Conservation (phyloP, 225 moss, liverwort and hornwort species). For the Pseudoscleropodium purum region DNA sequence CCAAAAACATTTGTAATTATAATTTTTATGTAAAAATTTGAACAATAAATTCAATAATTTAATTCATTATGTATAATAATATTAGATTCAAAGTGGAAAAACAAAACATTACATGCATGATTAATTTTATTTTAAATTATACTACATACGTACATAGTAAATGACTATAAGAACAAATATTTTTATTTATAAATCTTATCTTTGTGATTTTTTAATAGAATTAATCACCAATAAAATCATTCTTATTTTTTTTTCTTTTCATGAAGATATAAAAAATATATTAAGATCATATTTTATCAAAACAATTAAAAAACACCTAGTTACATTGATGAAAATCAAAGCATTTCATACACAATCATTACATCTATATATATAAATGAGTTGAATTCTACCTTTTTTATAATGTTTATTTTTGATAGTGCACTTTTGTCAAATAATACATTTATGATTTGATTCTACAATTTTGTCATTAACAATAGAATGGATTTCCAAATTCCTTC, state of each 20-base stretch:
- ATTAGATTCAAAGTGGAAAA: not conserved
- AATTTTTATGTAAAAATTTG: not conserved
- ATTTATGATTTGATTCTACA: too few species aligned
- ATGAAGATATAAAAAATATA: not conserved
- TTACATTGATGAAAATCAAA: not conserved
- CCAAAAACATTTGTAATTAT: not conserved
- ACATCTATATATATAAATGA: not conserved
- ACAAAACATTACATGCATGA: not conserved
- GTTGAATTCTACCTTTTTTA: not conserved
- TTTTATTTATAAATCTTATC: not conserved
- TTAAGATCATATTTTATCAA: too few species aligned
- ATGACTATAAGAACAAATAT: rapidly evolving
- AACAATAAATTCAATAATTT: too few species aligned
- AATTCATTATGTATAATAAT: too few species aligned
- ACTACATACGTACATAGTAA: too few species aligned
- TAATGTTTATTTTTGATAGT: not conserved
- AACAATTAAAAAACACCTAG: not conserved
- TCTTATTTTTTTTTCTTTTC: not conserved
- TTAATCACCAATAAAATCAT: not conserved
- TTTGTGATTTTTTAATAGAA: not conserved
- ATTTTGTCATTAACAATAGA: not conserved
- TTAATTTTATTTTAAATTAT: not conserved
- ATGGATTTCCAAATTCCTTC: not conserved
- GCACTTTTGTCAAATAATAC: not conserved
- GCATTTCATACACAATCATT: not conserved